Evolutionary conservation across 1,284 basidiomycete genomes (phyloP).

Genomic region (Afroboletus lepidellus): DNA sequence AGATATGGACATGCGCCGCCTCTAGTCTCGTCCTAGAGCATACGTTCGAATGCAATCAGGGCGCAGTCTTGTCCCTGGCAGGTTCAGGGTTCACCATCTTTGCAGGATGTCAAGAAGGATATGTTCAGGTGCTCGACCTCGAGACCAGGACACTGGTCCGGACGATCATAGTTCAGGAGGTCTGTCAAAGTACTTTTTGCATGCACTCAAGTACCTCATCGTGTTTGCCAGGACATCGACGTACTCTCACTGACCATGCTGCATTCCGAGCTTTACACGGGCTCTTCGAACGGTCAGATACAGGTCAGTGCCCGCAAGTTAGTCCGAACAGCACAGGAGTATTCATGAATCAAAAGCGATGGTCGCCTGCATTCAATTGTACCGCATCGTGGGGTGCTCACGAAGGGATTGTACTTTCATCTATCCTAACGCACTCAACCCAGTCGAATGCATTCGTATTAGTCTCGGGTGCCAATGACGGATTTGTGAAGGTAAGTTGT

Average conservation of each 20-base stretch:
- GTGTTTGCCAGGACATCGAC: conserved; percentile 56
- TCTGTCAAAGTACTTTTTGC: conserved; percentile 29
- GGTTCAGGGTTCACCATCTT: conserved; percentile 80
- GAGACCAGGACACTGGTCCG: conserved; percentile 86
- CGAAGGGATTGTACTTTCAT: conserved; percentile 79
- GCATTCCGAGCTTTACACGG: conserved; percentile 77
- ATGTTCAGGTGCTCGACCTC: conserved; percentile 89
- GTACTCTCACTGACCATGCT: conserved; percentile 78
- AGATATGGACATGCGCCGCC: conserved; percentile 74
- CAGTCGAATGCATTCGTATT: conserved; percentile 44
- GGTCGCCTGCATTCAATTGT: conserved; percentile 81
- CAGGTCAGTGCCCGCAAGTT: conserved; percentile 46
- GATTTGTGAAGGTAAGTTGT: conserved; percentile 67
- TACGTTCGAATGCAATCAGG: conserved; percentile 63
- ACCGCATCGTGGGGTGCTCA: conserved; percentile 82
- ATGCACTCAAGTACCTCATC: not conserved
- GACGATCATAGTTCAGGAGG: conserved; percentile 83
- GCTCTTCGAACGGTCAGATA: conserved; percentile 80
- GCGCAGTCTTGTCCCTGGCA: conserved; percentile 78
- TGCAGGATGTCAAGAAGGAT: conserved; percentile 92
- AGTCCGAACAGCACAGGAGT: conserved; percentile 4
- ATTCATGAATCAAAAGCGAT: conserved; percentile 48
- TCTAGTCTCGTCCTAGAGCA: conserved; percentile 49
- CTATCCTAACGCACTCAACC: conserved; percentile 47
- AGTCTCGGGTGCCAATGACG: conserved; percentile 84